phyloP scores from a whole-genome alignment of 768 basidiomycete genomes.

The Amylocystis lapponica region DNA sequence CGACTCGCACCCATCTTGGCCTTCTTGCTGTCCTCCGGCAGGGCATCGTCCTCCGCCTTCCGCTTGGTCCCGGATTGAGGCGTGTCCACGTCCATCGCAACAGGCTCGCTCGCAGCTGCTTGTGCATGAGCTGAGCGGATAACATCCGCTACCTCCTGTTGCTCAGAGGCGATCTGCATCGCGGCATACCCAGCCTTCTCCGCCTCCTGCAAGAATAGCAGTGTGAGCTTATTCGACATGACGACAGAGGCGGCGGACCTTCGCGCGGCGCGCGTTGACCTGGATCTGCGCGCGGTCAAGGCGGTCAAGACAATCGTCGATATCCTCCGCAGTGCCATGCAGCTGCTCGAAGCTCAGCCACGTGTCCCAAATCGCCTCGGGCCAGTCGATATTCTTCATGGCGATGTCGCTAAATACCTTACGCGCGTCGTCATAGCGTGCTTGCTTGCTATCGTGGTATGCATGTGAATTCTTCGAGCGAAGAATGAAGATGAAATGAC shows the following conservation, averaged over 20 bases:
- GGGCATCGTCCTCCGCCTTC: constrained; percentile 48
- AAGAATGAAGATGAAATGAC: constrained; percentile 21
- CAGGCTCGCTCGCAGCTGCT: constrained; percentile 11
- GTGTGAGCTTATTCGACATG: background rate
- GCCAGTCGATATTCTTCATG: constrained; percentile 83
- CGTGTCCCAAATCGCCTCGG: constrained; percentile 89
- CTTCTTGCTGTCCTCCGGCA: constrained; percentile 49
- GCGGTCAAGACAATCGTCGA: constrained; percentile 57
- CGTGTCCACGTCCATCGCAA: constrained; percentile 39
- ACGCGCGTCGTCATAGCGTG: constrained; percentile 55
- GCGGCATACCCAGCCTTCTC: constrained; percentile 51
- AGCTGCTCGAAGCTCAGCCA: constrained; percentile 87
- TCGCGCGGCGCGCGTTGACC: constrained; percentile 56
- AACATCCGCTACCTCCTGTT: constrained; percentile 32
- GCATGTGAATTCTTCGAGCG: background rate
- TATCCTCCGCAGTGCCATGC: constrained; percentile 64
- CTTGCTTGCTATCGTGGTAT: constrained; percentile 47
- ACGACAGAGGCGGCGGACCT: constrained; percentile 36
- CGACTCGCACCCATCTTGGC: constrained; percentile 48
- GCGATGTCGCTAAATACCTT: constrained; percentile 61
- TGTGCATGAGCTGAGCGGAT: constrained; percentile 7
- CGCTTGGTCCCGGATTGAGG: constrained; percentile 47
- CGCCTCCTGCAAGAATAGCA: constrained; percentile 43
- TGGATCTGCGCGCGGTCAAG: constrained; percentile 60
- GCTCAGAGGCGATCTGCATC: constrained; percentile 39